Evolutionary conservation across 352 stramenopile genomes (phyloP).

Genomic region (Hyaloperonospora arabidopsidis): DNA sequence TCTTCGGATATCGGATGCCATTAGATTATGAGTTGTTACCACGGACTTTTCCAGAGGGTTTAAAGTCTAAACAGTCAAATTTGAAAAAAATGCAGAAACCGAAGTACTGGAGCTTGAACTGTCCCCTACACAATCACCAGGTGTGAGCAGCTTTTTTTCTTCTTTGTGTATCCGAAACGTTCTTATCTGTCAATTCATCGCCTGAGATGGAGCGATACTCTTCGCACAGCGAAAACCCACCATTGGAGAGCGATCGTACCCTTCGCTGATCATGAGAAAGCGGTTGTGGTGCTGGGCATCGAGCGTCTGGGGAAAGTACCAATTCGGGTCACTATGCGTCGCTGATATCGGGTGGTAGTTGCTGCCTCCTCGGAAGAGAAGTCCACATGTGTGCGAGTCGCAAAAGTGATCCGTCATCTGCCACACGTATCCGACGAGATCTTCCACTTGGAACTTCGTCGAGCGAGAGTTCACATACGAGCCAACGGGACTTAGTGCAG

Average conservation of each 20-base stretch:
- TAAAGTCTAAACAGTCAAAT: too few species aligned
- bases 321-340: constrained; percentile 69
- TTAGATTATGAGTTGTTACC: too few species aligned
- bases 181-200: constrained; percentile 1
- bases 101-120: too few species aligned
- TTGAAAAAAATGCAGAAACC: too few species aligned
- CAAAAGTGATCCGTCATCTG: constrained; percentile 84
- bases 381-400: constrained; percentile 69
- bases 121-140: too few species aligned
- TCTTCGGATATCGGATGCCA: too few species aligned
- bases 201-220: constrained; percentile 17
- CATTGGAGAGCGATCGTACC: constrained; percentile 64
- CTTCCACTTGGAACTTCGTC: constrained; percentile 45
- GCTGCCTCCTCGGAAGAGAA: constrained; percentile 69
- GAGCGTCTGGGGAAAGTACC: constrained; percentile 77
- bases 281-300: constrained; percentile 60
- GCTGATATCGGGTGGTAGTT: constrained; percentile 62
- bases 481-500: constrained; percentile 37
- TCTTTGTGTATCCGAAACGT: too few species aligned
- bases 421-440: constrained; percentile 78
- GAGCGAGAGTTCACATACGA: constrained; percentile 44
- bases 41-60: too few species aligned
- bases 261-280: constrained; percentile 64
- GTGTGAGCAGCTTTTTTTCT: too few species aligned
- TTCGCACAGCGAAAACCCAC: constrained; percentile 70